phyloP scores from a whole-genome alignment of 306 rosid genomes.

The Dicorynia guianensis region DNA sequence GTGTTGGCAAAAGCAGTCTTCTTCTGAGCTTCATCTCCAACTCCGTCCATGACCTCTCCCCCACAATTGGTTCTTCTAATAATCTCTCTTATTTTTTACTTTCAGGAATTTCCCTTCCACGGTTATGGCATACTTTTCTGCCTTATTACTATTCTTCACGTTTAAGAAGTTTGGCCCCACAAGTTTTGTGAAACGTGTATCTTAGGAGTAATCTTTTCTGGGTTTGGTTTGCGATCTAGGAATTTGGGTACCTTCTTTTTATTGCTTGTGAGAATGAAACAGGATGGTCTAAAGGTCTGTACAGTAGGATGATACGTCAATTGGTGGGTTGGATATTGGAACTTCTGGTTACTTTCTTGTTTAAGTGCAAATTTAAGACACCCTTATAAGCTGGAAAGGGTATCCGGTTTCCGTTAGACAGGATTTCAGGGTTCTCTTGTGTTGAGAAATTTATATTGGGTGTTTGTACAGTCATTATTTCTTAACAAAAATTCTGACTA shows the following conservation, averaged over 20 bases:
- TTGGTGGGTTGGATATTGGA: slow-evolving; percentile 12
- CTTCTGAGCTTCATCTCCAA: slow-evolving; percentile 85
- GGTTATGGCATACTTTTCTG: not conserved
- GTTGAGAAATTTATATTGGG: slow-evolving; percentile 1
- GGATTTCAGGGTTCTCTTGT: not conserved
- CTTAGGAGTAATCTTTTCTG: slow-evolving; percentile 5
- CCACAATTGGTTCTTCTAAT: slow-evolving; percentile 73
- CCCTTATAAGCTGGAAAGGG: not conserved
- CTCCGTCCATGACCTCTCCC: slow-evolving; percentile 70
- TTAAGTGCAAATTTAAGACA: not conserved
- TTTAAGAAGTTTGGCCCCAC: not conserved
- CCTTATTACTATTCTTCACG: not conserved
- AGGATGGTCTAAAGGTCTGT: not conserved
- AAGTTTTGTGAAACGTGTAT: not conserved
- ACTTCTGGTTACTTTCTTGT: not conserved
- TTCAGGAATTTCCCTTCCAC: not conserved
- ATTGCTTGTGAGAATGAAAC: slow-evolving; percentile 5
- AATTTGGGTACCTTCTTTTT: not conserved
- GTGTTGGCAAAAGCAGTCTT: slow-evolving; percentile 97
- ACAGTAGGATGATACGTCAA: not conserved
- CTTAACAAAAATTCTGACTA: not conserved
- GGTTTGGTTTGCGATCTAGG: not conserved
- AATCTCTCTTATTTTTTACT: not conserved
- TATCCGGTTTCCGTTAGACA: not conserved
- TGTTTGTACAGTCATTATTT: not conserved